These are phyloP conservation scores for Cyclotella baltica DNA, from an alignment of 108 stramenopile species.

Conservation along the genomic window DNA sequence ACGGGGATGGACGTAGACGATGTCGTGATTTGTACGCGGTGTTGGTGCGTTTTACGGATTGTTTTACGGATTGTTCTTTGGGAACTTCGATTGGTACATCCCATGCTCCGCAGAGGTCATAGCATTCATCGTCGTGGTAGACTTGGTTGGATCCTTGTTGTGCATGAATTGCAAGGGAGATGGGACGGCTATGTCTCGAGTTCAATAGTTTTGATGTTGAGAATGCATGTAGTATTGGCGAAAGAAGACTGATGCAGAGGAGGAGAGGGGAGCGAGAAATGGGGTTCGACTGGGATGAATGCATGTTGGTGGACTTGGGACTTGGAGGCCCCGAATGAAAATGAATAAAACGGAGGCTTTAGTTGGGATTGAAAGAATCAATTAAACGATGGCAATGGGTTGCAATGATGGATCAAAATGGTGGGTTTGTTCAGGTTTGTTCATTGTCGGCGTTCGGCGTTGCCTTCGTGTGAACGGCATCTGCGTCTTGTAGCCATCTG, in stretches of 20 bases:
- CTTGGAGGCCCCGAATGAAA: too few species aligned
- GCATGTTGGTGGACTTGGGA: not conserved
- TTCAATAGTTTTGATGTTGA: not conserved
- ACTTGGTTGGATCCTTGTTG: constrained; percentile 13
- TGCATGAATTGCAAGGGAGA: not conserved
- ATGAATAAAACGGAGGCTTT: too few species aligned
- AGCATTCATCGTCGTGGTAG: constrained; percentile 46
- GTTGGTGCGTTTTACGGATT: not conserved
- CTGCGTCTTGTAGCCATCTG: not conserved
- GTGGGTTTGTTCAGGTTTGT: not conserved
- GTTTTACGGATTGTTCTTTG: not conserved
- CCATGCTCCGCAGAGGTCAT: constrained; percentile 42
- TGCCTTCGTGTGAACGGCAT: not conserved
- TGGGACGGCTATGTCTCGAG: not conserved
- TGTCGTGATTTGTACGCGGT: constrained; percentile 3
- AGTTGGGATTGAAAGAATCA: too few species aligned
- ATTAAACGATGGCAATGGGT: too few species aligned
- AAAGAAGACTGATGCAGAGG: not conserved
- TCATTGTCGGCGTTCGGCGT: not conserved
- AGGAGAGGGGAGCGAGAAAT: not conserved
- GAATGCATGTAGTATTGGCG: constrained; percentile 7
- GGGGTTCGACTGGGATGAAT: not conserved
- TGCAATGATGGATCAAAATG: too few species aligned
- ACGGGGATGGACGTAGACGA: constrained; percentile 14
- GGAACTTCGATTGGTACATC: not conserved